phyloP scores from a whole-genome alignment of 805 yeast species.

The Starmerella gropengiesseri region DNA sequence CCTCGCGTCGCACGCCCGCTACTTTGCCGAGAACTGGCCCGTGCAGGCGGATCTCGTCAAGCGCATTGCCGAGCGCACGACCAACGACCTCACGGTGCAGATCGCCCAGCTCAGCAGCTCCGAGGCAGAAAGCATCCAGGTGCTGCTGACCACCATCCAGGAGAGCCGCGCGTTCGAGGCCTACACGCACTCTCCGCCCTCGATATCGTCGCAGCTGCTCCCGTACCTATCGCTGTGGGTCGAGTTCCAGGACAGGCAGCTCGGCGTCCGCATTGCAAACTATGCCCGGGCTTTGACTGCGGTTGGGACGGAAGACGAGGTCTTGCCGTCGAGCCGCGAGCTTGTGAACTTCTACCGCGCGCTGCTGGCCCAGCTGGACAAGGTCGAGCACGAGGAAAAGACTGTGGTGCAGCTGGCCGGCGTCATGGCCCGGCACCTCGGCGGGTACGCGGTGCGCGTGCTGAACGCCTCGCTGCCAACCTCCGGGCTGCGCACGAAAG shows the following conservation, averaged over 20 bases:
- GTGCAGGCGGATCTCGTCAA: constrained; percentile 51
- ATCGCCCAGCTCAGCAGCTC: constrained; percentile 32
- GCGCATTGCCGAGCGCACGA: constrained; percentile 58
- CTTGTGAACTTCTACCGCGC: constrained; percentile 69
- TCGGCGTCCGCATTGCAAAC: constrained; percentile 42
- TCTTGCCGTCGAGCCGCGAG: constrained; percentile 79
- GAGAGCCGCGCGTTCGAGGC: constrained; percentile 78
- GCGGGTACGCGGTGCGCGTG: constrained; percentile 45
- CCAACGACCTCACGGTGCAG: constrained; percentile 50
- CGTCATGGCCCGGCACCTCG: constrained; percentile 56
- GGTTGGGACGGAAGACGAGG: constrained; percentile 38
- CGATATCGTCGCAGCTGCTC: constrained; percentile 60
- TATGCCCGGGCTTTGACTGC: constrained; percentile 36
- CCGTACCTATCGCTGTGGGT: constrained; percentile 83
- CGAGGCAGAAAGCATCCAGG: constrained; percentile 40
- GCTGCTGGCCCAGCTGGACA: constrained; percentile 56
- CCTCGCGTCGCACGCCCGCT: constrained; percentile 35
- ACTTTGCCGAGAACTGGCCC: constrained; percentile 66
- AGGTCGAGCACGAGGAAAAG: constrained; percentile 38
- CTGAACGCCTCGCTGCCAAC: constrained; percentile 42
- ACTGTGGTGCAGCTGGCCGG: constrained; percentile 37
- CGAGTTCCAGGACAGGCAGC: constrained; percentile 59
- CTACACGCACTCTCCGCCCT: constrained; percentile 35
- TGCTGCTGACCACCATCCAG: constrained; percentile 57
- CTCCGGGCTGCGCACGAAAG: constrained; percentile 34